A percentile compares a stretch with the other conserved stretches of the same genome.
Conservation (phyloP, 371 early-diverging fungal species). For the Apophysomyces trapeziformis region DNA sequence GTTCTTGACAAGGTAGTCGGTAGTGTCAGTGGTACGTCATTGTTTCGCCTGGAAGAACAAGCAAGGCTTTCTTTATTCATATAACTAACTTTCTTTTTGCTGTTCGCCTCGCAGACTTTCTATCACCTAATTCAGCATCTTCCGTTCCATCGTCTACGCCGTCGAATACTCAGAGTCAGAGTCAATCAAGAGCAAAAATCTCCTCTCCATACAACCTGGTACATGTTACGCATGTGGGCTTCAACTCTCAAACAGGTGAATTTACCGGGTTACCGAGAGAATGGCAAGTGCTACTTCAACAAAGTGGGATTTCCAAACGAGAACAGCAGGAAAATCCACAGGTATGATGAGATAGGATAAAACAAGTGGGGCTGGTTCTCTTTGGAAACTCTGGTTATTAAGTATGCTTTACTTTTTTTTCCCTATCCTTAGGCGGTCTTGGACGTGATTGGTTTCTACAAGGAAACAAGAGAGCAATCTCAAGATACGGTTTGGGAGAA, state of each 20-base stretch:
- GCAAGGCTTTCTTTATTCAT: too few relatives aligned
- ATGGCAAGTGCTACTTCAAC: constrained; percentile 90
- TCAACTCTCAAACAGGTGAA: constrained; percentile 89
- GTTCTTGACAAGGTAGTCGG: constrained; percentile 70
- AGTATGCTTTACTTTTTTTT: not conserved
- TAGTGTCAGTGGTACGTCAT: constrained; percentile 19
- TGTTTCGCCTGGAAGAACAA: too few relatives aligned
- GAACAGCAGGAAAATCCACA: constrained; percentile 97
- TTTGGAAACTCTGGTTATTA: constrained; percentile 42
- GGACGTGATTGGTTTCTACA: constrained; percentile 94
- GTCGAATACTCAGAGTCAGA: constrained; percentile 33
- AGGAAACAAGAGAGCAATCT: constrained; percentile 62
- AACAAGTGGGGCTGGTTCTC: too few relatives aligned
- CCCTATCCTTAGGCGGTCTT: constrained; percentile 72
- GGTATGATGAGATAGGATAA: constrained; percentile 34
- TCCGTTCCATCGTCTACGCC: too few relatives aligned
- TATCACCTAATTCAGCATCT: too few relatives aligned
- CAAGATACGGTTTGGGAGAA: constrained; percentile 87
- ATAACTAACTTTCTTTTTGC: too few relatives aligned
- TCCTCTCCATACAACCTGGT: constrained; percentile 96
- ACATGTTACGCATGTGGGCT: constrained; percentile 95
- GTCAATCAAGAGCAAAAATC: constrained; percentile 82
- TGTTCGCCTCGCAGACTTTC: too few relatives aligned
- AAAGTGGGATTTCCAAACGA: constrained; percentile 93
- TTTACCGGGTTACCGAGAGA: constrained; percentile 94